These are phyloP conservation scores for Aspergillus avenaceus DNA, from an alignment of 495 filamentous ascomycete genomes.

Conservation along the genomic window DNA sequence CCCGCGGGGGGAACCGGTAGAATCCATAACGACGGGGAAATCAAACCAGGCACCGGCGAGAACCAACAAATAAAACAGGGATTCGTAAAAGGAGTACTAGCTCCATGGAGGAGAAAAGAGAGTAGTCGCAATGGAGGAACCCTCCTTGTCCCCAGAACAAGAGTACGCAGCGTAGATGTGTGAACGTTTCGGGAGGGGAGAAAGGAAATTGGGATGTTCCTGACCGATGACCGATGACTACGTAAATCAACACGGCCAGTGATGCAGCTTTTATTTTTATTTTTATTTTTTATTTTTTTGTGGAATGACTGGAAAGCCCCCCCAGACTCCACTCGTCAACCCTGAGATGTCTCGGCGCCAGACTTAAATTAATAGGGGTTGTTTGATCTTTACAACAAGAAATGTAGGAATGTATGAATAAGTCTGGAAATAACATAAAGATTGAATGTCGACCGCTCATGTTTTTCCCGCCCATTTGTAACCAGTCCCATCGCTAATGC, in stretches of 20 bases:
- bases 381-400: neutral
- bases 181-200: slow-evolving; percentile 1
- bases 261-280: slow-evolving; percentile 16
- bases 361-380: neutral
- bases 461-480: neutral
- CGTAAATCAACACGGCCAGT: slow-evolving; percentile 24
- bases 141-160: neutral
- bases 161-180: neutral
- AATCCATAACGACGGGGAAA: slow-evolving; percentile 34
- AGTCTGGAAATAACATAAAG: neutral
- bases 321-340: neutral
- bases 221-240: slow-evolving; percentile 8
- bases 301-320: slow-evolving; percentile 1
- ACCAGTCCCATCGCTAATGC: neutral
- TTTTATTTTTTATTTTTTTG: neutral
- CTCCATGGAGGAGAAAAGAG: slow-evolving; percentile 18
- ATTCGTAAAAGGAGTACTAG: slow-evolving; percentile 9
- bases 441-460: neutral
- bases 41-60: slow-evolving; percentile 11
- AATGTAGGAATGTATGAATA: too few species aligned
- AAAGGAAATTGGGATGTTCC: slow-evolving; percentile 11
- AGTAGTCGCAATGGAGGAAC: neutral
- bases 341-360: neutral
- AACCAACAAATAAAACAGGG: slow-evolving; percentile 11
- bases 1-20: slow-evolving; percentile 33